Evolutionary conservation across 2,329 filamentous ascomycete species (phyloP).

Genomic region (Cordyceps cateniannulata): DNA sequence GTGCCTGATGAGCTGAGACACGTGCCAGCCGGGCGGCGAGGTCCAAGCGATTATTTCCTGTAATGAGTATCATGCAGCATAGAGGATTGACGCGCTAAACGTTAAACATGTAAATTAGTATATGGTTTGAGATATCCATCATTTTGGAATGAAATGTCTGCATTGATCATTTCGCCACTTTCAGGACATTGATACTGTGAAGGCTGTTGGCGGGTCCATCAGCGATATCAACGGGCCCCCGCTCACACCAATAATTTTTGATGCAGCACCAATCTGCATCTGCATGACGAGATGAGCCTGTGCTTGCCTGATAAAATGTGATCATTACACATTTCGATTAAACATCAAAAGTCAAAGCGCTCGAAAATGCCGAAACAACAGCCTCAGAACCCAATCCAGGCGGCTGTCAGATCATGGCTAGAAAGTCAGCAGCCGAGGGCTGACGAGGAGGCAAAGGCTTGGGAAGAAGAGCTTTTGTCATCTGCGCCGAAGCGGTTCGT

Average conservation of each 20-base stretch:
- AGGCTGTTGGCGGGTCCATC: not conserved
- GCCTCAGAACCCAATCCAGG: constrained; percentile 24
- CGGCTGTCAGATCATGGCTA: constrained; percentile 26
- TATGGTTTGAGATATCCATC: constrained; percentile 36
- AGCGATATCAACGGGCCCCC: not conserved
- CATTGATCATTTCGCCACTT: not conserved
- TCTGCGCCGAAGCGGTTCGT: constrained; percentile 52
- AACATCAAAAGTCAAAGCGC: not conserved
- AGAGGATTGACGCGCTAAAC: constrained; percentile 15
- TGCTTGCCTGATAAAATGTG: not conserved
- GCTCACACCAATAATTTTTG: constrained; percentile 14
- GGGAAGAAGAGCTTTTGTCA: constrained; percentile 26
- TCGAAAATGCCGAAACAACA: constrained; percentile 11
- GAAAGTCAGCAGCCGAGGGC: constrained; percentile 5
- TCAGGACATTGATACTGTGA: not conserved
- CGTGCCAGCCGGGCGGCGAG: constrained; percentile 64
- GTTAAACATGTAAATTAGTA: constrained; percentile 35
- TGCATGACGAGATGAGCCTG: not conserved
- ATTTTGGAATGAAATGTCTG: constrained; percentile 22
- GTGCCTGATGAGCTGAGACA: constrained; percentile 82
- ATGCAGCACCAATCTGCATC: constrained; percentile 11
- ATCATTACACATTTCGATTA: not conserved
- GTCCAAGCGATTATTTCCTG: constrained; percentile 66
- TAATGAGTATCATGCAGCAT: constrained; percentile 26
- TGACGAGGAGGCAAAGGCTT: constrained; percentile 12